phyloP scores from a whole-genome alignment of 2,329 filamentous ascomycete species.

The Beauveria varroae region DNA sequence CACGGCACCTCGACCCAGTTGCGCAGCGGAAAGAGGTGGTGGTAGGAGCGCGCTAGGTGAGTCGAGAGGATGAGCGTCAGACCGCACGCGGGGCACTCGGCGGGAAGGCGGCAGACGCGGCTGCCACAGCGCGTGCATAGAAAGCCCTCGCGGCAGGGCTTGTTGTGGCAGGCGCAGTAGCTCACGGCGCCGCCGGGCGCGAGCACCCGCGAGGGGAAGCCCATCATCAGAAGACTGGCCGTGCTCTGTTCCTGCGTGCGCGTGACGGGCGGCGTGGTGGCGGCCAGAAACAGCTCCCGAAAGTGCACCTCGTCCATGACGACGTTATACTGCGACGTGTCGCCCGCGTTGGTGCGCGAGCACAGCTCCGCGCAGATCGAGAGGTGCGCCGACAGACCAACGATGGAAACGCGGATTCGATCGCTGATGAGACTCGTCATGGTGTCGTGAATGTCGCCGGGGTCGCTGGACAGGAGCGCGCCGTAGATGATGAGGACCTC shows the following conservation, averaged over 20 bases:
- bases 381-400: conserved; percentile 85
- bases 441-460: conserved; percentile 90
- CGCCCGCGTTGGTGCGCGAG: conserved; percentile 75
- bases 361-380: conserved; percentile 89
- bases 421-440: conserved; percentile 72
- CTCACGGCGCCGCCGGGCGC: conserved; percentile 58
- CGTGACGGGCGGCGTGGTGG: conserved; percentile 83
- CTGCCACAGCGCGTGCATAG: conserved; percentile 79
- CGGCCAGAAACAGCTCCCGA: conserved; percentile 76
- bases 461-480: conserved; percentile 82
- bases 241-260: conserved; percentile 53
- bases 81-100: conserved; percentile 85
- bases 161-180: conserved; percentile 86
- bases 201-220: conserved; percentile 82
- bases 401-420: conserved; percentile 78
- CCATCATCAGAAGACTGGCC: conserved; percentile 85
- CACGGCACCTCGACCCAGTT: conserved; percentile 91
- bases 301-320: conserved; percentile 73
- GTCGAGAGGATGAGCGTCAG: conserved; percentile 92
- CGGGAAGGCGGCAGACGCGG: conserved; percentile 84
- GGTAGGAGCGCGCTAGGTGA: conserved; percentile 85
- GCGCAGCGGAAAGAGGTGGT: conserved; percentile 81
- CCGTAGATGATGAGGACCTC: conserved; percentile 91
- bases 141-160: conserved; percentile 77
- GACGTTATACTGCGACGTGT: conserved; percentile 69